Conservation (phyloP, 2,329 filamentous ascomycete species). For the Lomentospora prolificans region DNA sequence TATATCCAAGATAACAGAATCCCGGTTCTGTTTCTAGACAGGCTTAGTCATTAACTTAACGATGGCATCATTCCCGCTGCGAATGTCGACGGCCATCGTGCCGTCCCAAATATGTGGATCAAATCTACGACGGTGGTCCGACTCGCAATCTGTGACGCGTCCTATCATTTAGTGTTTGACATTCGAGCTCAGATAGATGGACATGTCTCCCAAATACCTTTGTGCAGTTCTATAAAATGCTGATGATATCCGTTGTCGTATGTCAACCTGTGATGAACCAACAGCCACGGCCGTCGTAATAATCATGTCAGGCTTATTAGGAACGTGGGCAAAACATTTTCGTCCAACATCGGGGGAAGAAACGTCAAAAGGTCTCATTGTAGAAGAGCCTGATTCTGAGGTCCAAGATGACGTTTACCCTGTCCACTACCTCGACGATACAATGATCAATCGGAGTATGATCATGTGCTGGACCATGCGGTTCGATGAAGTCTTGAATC, state of each 20-base stretch:
- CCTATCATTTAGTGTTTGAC: neutral
- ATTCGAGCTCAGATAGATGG: neutral
- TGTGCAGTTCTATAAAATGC: neutral
- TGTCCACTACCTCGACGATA: conserved; percentile 4
- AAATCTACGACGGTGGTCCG: neutral
- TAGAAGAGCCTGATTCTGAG: neutral
- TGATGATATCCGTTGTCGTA: too few relatives aligned
- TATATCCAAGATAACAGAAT: neutral
- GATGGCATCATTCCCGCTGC: neutral
- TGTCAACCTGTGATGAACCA: too few relatives aligned
- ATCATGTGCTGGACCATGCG: conserved; percentile 1
- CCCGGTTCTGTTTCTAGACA: neutral
- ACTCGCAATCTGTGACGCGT: neutral
- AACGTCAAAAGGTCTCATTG: neutral
- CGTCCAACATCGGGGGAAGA: neutral
- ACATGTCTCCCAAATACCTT: neutral
- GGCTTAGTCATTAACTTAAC: neutral
- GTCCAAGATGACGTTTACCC: neutral
- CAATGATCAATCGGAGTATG: neutral
- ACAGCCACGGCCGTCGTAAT: too few relatives aligned
- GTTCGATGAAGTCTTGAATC: conserved; percentile 2
- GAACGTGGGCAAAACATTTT: too few relatives aligned
- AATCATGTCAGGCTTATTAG: too few relatives aligned
- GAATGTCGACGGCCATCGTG: neutral
- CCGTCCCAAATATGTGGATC: neutral